Base-by-base conservation (phyloP, 768 basidiomycete genomes). In the Tulasnella calospora region DNA sequence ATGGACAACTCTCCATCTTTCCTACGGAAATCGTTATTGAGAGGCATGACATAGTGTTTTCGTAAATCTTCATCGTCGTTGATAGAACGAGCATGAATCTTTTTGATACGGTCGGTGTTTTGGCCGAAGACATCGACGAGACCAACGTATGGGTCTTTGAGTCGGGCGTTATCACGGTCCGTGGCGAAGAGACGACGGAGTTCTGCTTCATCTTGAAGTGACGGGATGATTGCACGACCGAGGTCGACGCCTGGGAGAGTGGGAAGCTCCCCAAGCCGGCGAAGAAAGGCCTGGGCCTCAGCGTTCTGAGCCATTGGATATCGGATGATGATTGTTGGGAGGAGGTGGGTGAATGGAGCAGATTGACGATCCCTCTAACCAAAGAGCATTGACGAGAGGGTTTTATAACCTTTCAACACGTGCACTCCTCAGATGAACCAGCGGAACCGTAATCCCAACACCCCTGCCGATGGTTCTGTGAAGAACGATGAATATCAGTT, bases 1-100 rank as follows among this genome's bases (percentile, higher is more conserved):
- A 84, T 0, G 90, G 83, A 21, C 90, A 89, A 7, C 85, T 81
- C 78, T 91, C 83, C 78, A 88, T 89, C 3, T 89, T 90, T 41
- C 89, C 86, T 33, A 92, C 88, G 1, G 88, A 84, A 12, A 33
- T 27, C 21, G 46, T 4, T 30, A 15, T 73, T 23, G 9, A 73
- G 23, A 44, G 71, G 38, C 71, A 73, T 73, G 23, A 73, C 30
- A 73, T 73, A 30, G 23, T 73, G 23, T 38, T 35, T 46, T 13
- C 8, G 10, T 12, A 73, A 30, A 44, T 73, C 71, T 2, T 33
- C 71, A 23, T 13, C 71, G 71, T 40, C 71, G 1, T 73, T 73
- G 71, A 73, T 30, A 21, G 23, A 7, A 2, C 71, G 30, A 73
- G 71, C 71, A 67, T 88, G 84, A 7, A 89, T 89, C 23, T 83